phyloP scores from a whole-genome alignment of 139 green algal species.

The Tetradesmus lagerheimii region DNA sequence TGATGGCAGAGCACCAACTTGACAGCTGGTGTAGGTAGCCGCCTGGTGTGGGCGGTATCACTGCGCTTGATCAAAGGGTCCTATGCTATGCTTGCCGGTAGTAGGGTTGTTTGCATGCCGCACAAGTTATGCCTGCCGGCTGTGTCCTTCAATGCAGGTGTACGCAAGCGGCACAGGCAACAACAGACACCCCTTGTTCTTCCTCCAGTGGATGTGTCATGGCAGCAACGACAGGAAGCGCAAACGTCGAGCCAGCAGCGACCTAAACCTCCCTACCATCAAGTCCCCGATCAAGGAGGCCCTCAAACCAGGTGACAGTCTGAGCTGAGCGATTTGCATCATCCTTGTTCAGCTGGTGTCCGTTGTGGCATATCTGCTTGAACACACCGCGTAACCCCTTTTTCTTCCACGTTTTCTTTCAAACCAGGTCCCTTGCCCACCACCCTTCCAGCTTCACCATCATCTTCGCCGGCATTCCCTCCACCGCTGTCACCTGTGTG shows the following conservation, averaged over 20 bases:
- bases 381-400: too few relatives aligned
- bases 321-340: too few relatives aligned
- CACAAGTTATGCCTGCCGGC: too few relatives aligned
- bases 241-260: background rate
- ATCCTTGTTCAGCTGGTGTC: too few relatives aligned
- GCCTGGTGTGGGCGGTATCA: too few relatives aligned
- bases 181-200: constrained; percentile 90
- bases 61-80: too few relatives aligned
- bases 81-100: too few relatives aligned
- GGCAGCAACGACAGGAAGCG: background rate
- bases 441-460: background rate
- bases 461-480: background rate
- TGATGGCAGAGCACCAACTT: too few relatives aligned
- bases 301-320: background rate
- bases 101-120: too few relatives aligned
- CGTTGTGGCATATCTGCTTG: too few relatives aligned
- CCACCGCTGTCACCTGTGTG: background rate
- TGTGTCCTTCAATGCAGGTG: constrained; percentile 51
- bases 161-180: constrained; percentile 79
- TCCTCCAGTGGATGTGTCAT: constrained; percentile 70
- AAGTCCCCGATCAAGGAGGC: background rate
- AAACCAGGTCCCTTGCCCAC: background rate
- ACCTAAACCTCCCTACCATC: constrained; percentile 38
- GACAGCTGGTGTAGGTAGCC: too few relatives aligned
- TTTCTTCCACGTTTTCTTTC: too few relatives aligned